Evolutionary conservation across 129 eudicot species (phyloP).

Genomic region (Mikania micrantha): DNA sequence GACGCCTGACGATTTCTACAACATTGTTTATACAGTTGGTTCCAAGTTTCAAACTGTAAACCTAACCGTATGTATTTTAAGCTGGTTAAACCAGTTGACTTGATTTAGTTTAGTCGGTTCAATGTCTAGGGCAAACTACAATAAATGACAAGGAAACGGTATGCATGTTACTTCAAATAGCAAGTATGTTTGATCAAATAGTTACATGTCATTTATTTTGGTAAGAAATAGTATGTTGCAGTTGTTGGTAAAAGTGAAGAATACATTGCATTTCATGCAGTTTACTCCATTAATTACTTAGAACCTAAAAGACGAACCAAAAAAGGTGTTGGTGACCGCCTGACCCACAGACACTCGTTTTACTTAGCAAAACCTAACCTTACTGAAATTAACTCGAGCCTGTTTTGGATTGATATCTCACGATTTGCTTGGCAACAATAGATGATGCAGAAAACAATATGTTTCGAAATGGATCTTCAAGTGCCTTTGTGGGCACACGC

Average conservation of each 20-base stretch:
- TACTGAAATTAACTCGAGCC: neutral
- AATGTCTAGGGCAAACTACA: neutral
- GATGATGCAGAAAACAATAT: conserved; percentile 31
- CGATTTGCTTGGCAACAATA: neutral
- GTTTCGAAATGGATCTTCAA: conserved; percentile 13
- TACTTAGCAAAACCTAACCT: neutral
- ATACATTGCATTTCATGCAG: neutral
- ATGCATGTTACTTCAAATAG: neutral
- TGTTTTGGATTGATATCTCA: neutral
- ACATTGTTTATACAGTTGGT: too few relatives aligned
- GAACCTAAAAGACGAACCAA: neutral
- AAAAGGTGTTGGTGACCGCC: neutral
- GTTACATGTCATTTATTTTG: too few relatives aligned
- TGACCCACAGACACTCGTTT: neutral
- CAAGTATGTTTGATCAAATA: neutral
- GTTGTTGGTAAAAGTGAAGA: neutral
- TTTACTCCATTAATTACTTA: neutral
- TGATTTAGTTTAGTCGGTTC: too few relatives aligned
- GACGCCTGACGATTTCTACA: too few relatives aligned
- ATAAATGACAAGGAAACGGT: neutral
- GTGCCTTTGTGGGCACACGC: conserved; percentile 49
- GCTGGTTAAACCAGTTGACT: too few relatives aligned
- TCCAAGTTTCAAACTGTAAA: too few relatives aligned
- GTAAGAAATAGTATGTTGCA: neutral
- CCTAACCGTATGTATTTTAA: too few relatives aligned